phyloP scores from a whole-genome alignment of 208 protist genomes.

The Trypanosoma cruzi region DNA sequence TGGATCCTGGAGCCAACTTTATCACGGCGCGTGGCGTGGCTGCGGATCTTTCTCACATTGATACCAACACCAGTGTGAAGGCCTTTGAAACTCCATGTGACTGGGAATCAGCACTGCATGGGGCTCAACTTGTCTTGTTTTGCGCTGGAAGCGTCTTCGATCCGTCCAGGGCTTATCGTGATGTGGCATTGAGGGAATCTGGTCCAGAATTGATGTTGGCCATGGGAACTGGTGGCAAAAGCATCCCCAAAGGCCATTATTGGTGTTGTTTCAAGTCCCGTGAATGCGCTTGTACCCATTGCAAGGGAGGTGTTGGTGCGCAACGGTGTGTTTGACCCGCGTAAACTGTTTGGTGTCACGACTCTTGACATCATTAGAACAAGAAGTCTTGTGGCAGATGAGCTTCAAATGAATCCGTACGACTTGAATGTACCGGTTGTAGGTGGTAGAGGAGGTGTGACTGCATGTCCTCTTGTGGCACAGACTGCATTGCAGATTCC shows the following conservation, averaged over 20 bases:
- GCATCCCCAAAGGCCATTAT: constrained; percentile 75
- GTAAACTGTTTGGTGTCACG: constrained; percentile 92
- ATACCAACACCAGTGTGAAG: constrained; percentile 48
- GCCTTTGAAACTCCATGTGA: constrained; percentile 42
- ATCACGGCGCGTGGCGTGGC: constrained; percentile 55
- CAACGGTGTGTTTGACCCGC: constrained; percentile 73
- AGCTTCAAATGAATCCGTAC: constrained; percentile 72
- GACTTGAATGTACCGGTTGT: constrained; percentile 92
- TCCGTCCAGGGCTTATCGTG: constrained; percentile 86
- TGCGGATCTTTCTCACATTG: constrained; percentile 82
- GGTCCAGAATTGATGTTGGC: constrained; percentile 73
- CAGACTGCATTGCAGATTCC: constrained; percentile 70
- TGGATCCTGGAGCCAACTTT: constrained; percentile 13
- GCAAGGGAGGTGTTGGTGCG: constrained; percentile 87
- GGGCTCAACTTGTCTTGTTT: constrained; percentile 88
- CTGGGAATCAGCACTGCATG: constrained; percentile 65
- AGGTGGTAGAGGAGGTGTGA: constrained; percentile 92
- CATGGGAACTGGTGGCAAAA: constrained; percentile 72
- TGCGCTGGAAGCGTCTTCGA: constrained; percentile 90
- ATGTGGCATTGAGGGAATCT: constrained; percentile 85
- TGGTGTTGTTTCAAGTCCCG: constrained; percentile 91
- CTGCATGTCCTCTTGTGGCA: constrained; percentile 91
- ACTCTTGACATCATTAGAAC: constrained; percentile 91
- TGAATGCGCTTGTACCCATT: constrained; percentile 94
- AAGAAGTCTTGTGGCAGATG: constrained; percentile 54